Conservation (phyloP, 148 eudicot species). For the Polygonum aviculare region DNA sequence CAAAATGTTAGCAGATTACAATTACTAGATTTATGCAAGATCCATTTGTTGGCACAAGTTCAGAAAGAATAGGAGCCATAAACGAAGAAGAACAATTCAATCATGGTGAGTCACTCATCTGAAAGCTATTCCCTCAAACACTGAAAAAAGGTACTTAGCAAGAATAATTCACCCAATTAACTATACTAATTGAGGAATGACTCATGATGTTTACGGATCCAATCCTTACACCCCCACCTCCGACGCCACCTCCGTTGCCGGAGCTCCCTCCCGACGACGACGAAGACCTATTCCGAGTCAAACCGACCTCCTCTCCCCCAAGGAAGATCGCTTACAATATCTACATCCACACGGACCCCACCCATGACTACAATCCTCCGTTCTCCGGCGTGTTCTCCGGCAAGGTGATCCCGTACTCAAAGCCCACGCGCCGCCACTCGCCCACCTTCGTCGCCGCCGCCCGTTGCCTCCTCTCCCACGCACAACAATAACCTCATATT, state of each 20-base stretch:
- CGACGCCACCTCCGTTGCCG: conserved; percentile 10
- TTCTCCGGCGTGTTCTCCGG: too few species aligned
- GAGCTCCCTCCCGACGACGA: conserved; percentile 15
- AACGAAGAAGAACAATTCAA: not conserved
- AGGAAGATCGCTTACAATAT: conserved; percentile 70
- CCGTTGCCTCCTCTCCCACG: conserved; percentile 58
- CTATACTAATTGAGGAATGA: too few species aligned
- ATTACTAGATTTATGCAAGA: not conserved
- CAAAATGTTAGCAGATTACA: too few species aligned
- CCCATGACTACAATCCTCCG: too few species aligned
- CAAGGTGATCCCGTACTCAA: too few species aligned
- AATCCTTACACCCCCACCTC: too few species aligned
- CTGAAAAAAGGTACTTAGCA: not conserved
- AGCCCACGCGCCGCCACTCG: too few species aligned
- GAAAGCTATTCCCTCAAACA: not conserved
- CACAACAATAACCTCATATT: too few species aligned
- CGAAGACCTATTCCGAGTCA: conserved; percentile 28
- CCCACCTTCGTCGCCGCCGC: conserved; percentile 64
- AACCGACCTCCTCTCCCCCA: conserved; percentile 16
- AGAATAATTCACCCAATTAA: too few species aligned
- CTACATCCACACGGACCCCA: conserved; percentile 63
- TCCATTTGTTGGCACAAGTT: not conserved
- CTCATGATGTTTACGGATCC: too few species aligned
- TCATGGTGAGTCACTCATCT: not conserved
- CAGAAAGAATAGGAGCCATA: not conserved